phyloP scores from a whole-genome alignment of 148 eudicot genomes.

The Arbutus unedo region DNA sequence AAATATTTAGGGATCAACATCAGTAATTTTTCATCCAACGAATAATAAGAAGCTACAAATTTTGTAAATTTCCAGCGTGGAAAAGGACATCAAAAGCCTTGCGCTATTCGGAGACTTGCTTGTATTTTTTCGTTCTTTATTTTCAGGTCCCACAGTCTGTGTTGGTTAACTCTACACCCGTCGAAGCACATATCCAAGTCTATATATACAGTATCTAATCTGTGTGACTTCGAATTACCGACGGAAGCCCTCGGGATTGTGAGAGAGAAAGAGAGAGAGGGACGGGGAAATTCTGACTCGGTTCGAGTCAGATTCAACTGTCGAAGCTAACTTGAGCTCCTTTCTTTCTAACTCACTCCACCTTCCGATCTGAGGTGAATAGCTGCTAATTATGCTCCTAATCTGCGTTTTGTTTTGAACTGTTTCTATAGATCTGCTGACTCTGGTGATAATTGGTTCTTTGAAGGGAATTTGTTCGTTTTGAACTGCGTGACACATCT shows the following conservation, averaged over 20 bases:
- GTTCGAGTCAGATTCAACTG: background rate
- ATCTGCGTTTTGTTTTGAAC: background rate
- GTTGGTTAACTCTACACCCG: too few relatives aligned
- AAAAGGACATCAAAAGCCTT: too few relatives aligned
- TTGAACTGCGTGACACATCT: background rate
- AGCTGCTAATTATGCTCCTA: background rate
- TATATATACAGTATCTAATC: too few relatives aligned
- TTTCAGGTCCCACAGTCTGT: too few relatives aligned
- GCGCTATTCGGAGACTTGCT: too few relatives aligned
- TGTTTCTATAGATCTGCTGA: background rate
- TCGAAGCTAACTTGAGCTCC: background rate
- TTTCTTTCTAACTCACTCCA: background rate
- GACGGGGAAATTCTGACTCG: conserved; percentile 10
- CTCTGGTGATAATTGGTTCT: background rate
- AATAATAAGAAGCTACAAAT: too few relatives aligned
- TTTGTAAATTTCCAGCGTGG: too few relatives aligned
- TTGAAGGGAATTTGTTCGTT: background rate
- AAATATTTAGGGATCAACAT: too few relatives aligned
- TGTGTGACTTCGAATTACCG: background rate
- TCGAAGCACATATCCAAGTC: too few relatives aligned
- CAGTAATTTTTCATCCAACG: too few relatives aligned
- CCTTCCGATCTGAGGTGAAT: conserved; percentile 9
- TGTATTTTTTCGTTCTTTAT: too few relatives aligned
- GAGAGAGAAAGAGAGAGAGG: background rate
- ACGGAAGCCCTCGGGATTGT: background rate